Conservation (phyloP, 176 grass and related monocot species). For the Hyparrhenia diplandra region DNA sequence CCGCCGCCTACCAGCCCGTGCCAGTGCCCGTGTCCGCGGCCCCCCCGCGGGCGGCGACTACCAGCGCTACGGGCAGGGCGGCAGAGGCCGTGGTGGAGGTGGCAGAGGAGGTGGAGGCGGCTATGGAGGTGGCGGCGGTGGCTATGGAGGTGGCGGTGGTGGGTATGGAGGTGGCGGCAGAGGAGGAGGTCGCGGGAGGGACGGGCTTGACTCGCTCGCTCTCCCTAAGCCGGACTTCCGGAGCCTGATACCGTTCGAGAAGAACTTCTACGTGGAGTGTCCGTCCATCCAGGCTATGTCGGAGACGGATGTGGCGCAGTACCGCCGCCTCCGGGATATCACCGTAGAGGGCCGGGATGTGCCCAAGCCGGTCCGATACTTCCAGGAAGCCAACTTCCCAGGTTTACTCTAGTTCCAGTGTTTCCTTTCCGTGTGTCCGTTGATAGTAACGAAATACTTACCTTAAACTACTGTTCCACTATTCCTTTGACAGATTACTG, state of each 20-base stretch:
- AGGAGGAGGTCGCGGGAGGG: slow-evolving; percentile 54
- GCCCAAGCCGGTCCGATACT: slow-evolving; percentile 80
- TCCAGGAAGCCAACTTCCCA: slow-evolving; percentile 90
- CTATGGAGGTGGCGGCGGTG: slow-evolving; percentile 16
- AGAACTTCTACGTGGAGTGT: slow-evolving; percentile 87
- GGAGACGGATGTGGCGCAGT: slow-evolving; percentile 56
- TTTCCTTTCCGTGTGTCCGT: neutral
- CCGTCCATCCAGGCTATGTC: slow-evolving; percentile 85
- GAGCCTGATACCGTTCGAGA: slow-evolving; percentile 80
- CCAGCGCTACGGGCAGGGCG: slow-evolving; percentile 35
- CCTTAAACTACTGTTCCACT: neutral
- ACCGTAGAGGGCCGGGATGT: slow-evolving; percentile 72
- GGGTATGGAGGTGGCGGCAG: slow-evolving; percentile 33
- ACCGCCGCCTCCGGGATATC: slow-evolving; percentile 63
- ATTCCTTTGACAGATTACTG: slow-evolving; percentile 53
- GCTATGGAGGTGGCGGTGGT: slow-evolving; percentile 22
- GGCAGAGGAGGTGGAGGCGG: slow-evolving; percentile 28
- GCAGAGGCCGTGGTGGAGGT: slow-evolving; percentile 25
- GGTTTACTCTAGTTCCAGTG: slow-evolving; percentile 20
- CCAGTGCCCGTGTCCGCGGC: slow-evolving; percentile 10
- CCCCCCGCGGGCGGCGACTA: slow-evolving; percentile 20
- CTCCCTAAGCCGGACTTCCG: slow-evolving; percentile 80
- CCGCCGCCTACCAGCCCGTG: slow-evolving; percentile 9
- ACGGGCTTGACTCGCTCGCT: slow-evolving; percentile 57
- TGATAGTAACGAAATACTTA: neutral